A percentile compares a stretch with the other conserved stretches of the same genome.
Conservation (phyloP, 78 protist species). For the Anaeramoeba flamelloides region DNA sequence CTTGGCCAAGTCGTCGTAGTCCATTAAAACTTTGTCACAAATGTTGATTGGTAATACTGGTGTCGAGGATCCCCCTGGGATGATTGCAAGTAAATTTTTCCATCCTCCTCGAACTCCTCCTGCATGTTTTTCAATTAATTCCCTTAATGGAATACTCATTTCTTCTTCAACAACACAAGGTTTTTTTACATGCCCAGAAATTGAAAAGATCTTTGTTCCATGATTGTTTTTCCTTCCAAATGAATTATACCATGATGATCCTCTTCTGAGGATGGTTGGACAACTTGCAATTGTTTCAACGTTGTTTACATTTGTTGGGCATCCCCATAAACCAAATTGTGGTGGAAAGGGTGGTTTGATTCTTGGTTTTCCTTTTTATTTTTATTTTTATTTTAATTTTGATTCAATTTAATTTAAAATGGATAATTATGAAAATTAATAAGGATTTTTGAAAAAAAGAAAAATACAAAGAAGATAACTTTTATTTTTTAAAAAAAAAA, state of each 20-base stretch:
- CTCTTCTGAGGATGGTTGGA: constrained; percentile 82
- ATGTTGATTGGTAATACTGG: constrained; percentile 68
- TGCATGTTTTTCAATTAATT: too few species aligned
- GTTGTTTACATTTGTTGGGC: constrained; percentile 96
- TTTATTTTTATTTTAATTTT: too few species aligned
- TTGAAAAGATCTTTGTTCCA: constrained; percentile 85
- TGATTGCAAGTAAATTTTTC: constrained; percentile 78
- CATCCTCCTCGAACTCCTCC: constrained; percentile 82
- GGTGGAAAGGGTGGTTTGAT: constrained; percentile 98
- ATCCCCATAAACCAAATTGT: constrained; percentile 82
- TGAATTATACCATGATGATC: constrained; percentile 67
- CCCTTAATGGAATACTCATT: constrained; percentile 84
- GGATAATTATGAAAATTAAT: too few species aligned
- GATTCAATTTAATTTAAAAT: too few species aligned
- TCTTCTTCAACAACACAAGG: constrained; percentile 91
- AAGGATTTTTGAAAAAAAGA: too few species aligned
- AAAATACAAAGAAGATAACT: too few species aligned
- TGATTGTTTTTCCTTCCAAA: constrained; percentile 77
- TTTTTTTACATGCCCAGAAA: constrained; percentile 81
- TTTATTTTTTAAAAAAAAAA: too few species aligned
- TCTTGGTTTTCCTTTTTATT: constrained; percentile 85
- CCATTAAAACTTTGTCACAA: constrained; percentile 86
- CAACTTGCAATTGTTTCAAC: constrained; percentile 96
- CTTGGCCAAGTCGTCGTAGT: constrained; percentile 73
- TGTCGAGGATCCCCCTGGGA: constrained; percentile 92